Base-by-base conservation (phyloP, 257 asterid species). In the Orobanche coerulescens region DNA sequence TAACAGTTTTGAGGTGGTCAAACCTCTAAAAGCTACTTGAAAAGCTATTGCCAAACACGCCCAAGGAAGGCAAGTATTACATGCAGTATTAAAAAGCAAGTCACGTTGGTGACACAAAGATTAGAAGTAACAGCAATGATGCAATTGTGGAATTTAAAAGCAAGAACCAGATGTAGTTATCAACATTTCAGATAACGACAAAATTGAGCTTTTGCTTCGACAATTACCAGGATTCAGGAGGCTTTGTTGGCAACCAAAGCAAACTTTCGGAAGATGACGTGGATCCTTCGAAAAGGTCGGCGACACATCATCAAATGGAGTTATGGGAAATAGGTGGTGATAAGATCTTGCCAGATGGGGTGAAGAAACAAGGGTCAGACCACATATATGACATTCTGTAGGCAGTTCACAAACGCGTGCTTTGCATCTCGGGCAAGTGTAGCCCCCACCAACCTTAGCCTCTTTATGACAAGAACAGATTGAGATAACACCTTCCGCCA, bases 371-470 rank as follows among this genome's bases (percentile, higher is more conserved):
- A 93, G 97, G 69, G 95, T 93, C 70, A 93, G 77, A 26, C 97
- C 98, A 39, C 98, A 93, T 52, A 86, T 83, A 62, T 79, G 81
- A 70, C 98, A 93, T 58, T 83, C 94, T 3, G 97, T 81, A 36
- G 98, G 98, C 73, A 93, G 70, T 69, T 93, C 98, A 64, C 97
- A 93, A 25, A 89, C 64, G 0, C 96, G 97, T 30, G 95, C 89
- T 80, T 89, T 93, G 82, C 99, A 93, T 76, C 96, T 81, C 40
- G 99, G 97, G 84, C 97, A 93, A 51, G 90, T 93, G 80, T 93
- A 93, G 57, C 99, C 97, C 12, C 89, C 97, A 51, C 96, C 96
- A 68, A 80, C 74, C 79, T 89, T 93, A 59, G 93, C 93, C 74
- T 86, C 98, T 72, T 86, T 86, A 63, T 93, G 98, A 65, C 98